Evolutionary conservation across 1,284 basidiomycete species (phyloP).

Genomic region (Agaricales sp.): DNA sequence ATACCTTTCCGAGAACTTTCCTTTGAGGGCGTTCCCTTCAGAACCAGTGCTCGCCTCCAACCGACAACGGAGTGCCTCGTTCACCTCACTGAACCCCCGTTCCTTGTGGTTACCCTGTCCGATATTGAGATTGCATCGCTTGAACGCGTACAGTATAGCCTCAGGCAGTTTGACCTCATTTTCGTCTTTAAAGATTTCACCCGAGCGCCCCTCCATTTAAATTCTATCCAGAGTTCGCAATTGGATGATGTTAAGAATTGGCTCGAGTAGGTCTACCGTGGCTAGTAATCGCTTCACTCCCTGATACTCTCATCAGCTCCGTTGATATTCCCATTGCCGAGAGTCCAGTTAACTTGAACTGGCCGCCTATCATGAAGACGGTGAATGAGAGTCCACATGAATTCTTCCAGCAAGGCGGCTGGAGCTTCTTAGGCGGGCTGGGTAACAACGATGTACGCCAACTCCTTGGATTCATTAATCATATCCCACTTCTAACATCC

Average conservation of each 20-base stretch:
- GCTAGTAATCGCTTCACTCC: no score
- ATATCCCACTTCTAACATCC: slow-evolving; percentile 2
- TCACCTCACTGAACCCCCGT: slow-evolving; percentile 91
- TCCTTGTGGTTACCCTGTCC: slow-evolving; percentile 88
- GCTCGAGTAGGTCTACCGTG: slow-evolving; percentile 90
- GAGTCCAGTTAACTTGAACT: slow-evolving; percentile 96
- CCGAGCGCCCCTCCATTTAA: slow-evolving; percentile 86
- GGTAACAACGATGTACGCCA: slow-evolving; percentile 50
- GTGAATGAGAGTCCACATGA: slow-evolving; percentile 93
- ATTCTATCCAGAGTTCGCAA: slow-evolving; percentile 85
- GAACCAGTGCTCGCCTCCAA: slow-evolving; percentile 89
- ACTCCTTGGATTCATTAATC: slow-evolving; percentile 2
- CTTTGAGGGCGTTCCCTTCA: slow-evolving; percentile 95
- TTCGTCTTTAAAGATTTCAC: slow-evolving; percentile 97
- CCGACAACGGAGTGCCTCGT: slow-evolving; percentile 97
- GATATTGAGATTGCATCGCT: slow-evolving; percentile 97
- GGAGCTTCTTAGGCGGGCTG: slow-evolving; percentile 85
- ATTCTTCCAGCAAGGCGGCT: slow-evolving; percentile 95
- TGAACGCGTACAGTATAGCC: slow-evolving; percentile 93
- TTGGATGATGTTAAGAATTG: slow-evolving; percentile 97
- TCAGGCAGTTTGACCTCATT: slow-evolving; percentile 97
- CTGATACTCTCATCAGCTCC: slow-evolving; percentile 41
- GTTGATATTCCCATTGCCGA: slow-evolving; percentile 96
- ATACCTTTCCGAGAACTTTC: slow-evolving; percentile 96
- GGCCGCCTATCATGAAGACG: slow-evolving; percentile 97